Base-by-base conservation (phyloP, 768 basidiomycete species). In the Boletales sp. region DNA sequence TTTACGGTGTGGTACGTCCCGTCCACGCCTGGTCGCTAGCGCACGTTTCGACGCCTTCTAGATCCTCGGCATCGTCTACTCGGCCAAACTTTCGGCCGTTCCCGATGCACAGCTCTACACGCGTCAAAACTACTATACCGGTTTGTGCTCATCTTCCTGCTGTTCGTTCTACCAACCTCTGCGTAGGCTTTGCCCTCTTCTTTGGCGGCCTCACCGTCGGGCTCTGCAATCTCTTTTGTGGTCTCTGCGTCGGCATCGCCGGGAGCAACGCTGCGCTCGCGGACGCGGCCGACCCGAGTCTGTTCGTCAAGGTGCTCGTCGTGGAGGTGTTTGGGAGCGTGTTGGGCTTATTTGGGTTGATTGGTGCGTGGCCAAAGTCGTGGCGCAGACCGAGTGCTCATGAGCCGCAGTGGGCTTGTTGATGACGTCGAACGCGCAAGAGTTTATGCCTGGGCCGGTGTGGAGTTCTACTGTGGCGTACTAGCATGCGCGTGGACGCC, bases 41-140 rank as follows among this genome's bases (percentile, higher is more conserved):
- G 1, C 8, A 1, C 8, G 17, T 2, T 17, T n/a, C 11, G 1
- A n/a, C n/a, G 13, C 31, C 13, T 8, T 0, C 32, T 4, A 91
- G 90, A 97, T 97, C 60, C 94, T 94, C 61, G 90, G 93, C 24
- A 99, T 98, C 57, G 91, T 99, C 37, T 99, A 93, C 71, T 92
- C 91, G 6, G 76, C 90, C 12, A 97, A 90, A 67, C 74, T 97
- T 36, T 58, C 72, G 47, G 59, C 59, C 5, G 77, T 93, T 3
- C 73, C 81, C 7, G 85, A 86, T 29, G 62, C 74, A n/a, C 67
- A 76, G 6, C 77, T 94, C 19, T 94, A 94, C 73, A 93, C 91
- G 0, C 76, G 77, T 11, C 76, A 84, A 52, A 97, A 97, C 71
- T 97, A 95, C 71, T 97, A 87, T 72, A 97, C 95, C 5, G 94